Percentiles rank a stretch among this genome's conserved stretches.
These are phyloP conservation scores for Trypanosoma melophagium DNA, from an alignment of 208 protist species.

Conservation along the genomic window DNA sequence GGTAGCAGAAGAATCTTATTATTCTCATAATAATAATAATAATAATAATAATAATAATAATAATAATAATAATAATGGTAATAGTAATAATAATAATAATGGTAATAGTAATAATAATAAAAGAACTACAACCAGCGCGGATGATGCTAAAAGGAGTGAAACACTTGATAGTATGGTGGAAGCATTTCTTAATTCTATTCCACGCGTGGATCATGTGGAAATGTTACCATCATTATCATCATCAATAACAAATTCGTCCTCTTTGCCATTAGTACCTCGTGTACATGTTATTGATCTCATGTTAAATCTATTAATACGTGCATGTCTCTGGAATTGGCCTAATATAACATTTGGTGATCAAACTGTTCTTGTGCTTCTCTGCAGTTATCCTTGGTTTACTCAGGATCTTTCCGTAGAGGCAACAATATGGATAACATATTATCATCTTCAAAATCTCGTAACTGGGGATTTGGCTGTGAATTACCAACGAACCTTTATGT, in stretches of 20 bases:
- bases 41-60: background rate
- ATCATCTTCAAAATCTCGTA: constrained; percentile 7
- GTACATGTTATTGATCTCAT: constrained; percentile 31
- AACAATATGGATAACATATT: constrained; percentile 19
- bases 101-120: background rate
- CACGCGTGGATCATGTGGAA: constrained; percentile 18
- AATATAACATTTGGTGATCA: constrained; percentile 19
- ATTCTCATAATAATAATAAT: background rate
- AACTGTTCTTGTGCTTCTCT: constrained; percentile 10
- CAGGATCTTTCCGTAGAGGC: constrained; percentile 17
- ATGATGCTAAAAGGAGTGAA: too few species aligned
- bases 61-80: background rate
- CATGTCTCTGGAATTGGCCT: constrained; percentile 23
- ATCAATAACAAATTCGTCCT: background rate
- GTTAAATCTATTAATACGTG: constrained; percentile 28
- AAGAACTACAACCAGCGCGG: background rate
- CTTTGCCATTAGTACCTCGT: background rate
- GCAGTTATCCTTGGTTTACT: constrained; percentile 25
- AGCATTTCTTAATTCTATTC: constrained; percentile 15
- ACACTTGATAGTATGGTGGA: background rate
- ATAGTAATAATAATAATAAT: background rate
- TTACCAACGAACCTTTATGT: constrained; percentile 17
- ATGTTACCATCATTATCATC: background rate
- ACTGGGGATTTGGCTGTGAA: background rate
- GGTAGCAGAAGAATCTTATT: background rate